Base-by-base conservation (phyloP, 148 eudicot genomes). In the Pharnaceum exiguum region DNA sequence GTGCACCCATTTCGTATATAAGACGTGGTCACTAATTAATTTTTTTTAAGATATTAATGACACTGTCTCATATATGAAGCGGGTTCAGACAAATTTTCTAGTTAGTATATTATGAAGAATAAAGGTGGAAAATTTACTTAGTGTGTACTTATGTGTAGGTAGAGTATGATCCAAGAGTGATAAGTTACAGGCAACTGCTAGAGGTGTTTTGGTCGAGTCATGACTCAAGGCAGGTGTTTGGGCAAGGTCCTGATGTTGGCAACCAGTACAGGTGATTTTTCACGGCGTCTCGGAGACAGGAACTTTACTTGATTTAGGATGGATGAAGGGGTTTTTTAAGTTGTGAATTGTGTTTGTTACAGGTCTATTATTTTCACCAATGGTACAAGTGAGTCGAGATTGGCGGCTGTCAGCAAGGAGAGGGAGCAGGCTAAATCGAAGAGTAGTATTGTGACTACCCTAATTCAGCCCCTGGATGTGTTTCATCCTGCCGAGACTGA, bases 241-340 rank as follows among this genome's bases (percentile, higher is more conserved):
- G 99, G 64, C 99, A 93, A 68, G 99, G 99, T 70, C 98, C 99
- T 57, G 99, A 93, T 67, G 99, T 88, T 26, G 99, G 99, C 49
- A 78, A 71, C 59, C 99, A 93, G 55, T 93, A 93, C 82, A 83
- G 98, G 98, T 85, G 53, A 65, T 46, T 12, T 63, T 36, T 25
- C n/a, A 7, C 18, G 18, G 13, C 54, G 35, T 51, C 27, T 18
- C 17, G 26, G 8, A 15, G 36, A 31, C 7, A 12, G 27, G 32
- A 33, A 31, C 16, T 11, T n/a, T 32, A 29, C 56, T 62, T 5
- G 12, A 24, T 42, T 15, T 18, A 15, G 22, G 2, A 12, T 50
- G 22, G 24, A 17, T 21, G 21, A 35, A 35, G 7, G 8, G 38
- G n/a, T n/a, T 51, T 6, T 46, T 59, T 50, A 45, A 36, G 50